Conservation (phyloP, 768 basidiomycete genomes). For the Agrocybe praecox region DNA sequence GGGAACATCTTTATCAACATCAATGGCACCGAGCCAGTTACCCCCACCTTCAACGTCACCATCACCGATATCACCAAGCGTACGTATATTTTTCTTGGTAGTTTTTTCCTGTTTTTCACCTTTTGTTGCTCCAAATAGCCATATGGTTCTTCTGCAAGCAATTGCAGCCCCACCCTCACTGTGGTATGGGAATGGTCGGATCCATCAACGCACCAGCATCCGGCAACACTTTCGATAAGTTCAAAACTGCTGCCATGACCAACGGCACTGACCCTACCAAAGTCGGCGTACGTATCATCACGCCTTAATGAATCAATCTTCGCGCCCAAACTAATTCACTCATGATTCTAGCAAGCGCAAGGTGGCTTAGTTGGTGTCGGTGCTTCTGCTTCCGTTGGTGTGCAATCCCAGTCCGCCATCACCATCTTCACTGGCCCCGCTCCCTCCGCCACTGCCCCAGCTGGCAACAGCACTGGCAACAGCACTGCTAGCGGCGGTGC, state of each 20-base stretch:
- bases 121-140: constrained; percentile 25
- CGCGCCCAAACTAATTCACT: too few relatives aligned
- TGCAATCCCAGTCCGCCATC: constrained; percentile 39
- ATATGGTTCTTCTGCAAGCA: constrained; percentile 67
- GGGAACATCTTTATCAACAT: constrained; percentile 47
- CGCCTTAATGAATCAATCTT: too few relatives aligned
- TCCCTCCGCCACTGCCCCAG: not conserved
- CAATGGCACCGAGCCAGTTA: constrained; percentile 10
- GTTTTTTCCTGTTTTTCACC: constrained; percentile 22
- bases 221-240: constrained; percentile 44
- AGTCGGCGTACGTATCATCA: constrained; percentile 27
- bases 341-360: constrained; percentile 46
- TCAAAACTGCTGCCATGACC: constrained; percentile 31
- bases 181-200: constrained; percentile 47
- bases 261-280: constrained; percentile 27
- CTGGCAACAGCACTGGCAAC: not conserved
- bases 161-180: constrained; percentile 41
- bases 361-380: constrained; percentile 45
- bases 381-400: constrained; percentile 48
- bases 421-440: constrained; percentile 24
- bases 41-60: constrained; percentile 51
- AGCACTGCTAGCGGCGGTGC: constrained; percentile 3
- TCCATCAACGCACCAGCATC: constrained; percentile 52
- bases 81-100: constrained; percentile 27
- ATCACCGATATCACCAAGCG: constrained; percentile 48